These are phyloP conservation scores for Diplogelasinospora grovesii DNA, from an alignment of 495 filamentous ascomycete species.

Conservation along the genomic window DNA sequence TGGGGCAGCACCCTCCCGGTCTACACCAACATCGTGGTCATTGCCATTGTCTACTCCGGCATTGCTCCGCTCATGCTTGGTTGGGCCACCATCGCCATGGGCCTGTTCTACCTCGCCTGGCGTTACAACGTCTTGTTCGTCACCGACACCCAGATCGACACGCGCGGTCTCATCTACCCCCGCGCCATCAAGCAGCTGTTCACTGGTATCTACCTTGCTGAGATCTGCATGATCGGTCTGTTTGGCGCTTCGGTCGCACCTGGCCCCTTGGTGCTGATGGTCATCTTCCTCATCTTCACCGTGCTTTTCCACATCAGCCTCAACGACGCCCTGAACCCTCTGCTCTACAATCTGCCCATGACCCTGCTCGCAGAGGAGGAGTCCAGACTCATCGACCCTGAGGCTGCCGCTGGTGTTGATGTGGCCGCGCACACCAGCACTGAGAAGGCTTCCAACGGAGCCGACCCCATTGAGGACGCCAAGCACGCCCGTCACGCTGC, in stretches of 20 bases:
- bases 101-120: conserved; percentile 87
- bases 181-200: conserved; percentile 88
- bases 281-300: conserved; percentile 73
- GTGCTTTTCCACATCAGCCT: conserved; percentile 78
- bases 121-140: conserved; percentile 95
- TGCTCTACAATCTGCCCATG: conserved; percentile 72
- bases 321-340: conserved; percentile 69
- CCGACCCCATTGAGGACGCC: conserved; percentile 18
- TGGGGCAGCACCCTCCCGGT: conserved; percentile 89
- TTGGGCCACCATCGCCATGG: conserved; percentile 78
- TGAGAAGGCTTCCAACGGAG: conserved; percentile 26
- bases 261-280: conserved; percentile 78
- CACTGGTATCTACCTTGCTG: conserved; percentile 77
- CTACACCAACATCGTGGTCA: conserved; percentile 78
- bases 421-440: conserved; percentile 18
- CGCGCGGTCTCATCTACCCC: conserved; percentile 81
- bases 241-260: conserved; percentile 66
- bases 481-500: conserved; percentile 5
- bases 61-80: conserved; percentile 88
- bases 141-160: conserved; percentile 77
- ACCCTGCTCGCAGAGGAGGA: conserved; percentile 59
- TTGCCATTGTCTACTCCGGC: conserved; percentile 83
- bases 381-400: conserved; percentile 29
- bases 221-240: conserved; percentile 84
- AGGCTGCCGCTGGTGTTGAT: conserved; percentile 18